These are phyloP conservation scores for Ophiognomonia clavigignenti-juglandacearum DNA, from an alignment of 2,329 filamentous ascomycete genomes.

Conservation along the genomic window DNA sequence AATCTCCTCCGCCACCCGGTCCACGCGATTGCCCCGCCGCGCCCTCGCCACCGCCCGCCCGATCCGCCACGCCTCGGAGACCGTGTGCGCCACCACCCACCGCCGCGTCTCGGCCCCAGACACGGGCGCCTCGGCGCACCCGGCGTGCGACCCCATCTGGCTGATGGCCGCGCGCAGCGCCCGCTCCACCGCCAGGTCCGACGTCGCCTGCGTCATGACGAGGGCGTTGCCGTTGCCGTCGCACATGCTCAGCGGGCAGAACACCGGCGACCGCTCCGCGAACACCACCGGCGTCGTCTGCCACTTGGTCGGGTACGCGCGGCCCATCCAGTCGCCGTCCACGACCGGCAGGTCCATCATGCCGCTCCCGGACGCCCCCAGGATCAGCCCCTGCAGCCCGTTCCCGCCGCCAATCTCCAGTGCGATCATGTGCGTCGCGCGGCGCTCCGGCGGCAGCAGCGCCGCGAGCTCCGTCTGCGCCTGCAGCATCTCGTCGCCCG, in stretches of 20 bases:
- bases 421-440: conserved; percentile 53
- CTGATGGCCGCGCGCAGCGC: conserved; percentile 46
- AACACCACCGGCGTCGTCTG: conserved; percentile 51
- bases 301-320: conserved; percentile 51
- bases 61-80: conserved; percentile 53
- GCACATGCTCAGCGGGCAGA: conserved; percentile 41
- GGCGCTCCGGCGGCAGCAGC: conserved; percentile 31
- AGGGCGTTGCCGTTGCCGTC: conserved; percentile 49
- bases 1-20: conserved; percentile 52
- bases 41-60: conserved; percentile 54
- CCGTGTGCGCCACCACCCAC: conserved; percentile 47
- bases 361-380: conserved; percentile 48
- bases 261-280: conserved; percentile 40
- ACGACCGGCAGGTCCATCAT: conserved; percentile 47
- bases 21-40: conserved; percentile 42
- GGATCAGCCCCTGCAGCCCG: conserved; percentile 52
- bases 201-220: conserved; percentile 42
- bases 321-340: conserved; percentile 45
- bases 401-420: conserved; percentile 66
- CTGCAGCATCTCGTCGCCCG: conserved; percentile 50
- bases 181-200: conserved; percentile 42
- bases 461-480: conserved; percentile 49
- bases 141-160: conserved; percentile 51
- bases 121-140: conserved; percentile 43
- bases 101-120: conserved; percentile 43